phyloP scores from a whole-genome alignment of 371 early-diverging fungal genomes.

The Mucor lusitanicus region DNA sequence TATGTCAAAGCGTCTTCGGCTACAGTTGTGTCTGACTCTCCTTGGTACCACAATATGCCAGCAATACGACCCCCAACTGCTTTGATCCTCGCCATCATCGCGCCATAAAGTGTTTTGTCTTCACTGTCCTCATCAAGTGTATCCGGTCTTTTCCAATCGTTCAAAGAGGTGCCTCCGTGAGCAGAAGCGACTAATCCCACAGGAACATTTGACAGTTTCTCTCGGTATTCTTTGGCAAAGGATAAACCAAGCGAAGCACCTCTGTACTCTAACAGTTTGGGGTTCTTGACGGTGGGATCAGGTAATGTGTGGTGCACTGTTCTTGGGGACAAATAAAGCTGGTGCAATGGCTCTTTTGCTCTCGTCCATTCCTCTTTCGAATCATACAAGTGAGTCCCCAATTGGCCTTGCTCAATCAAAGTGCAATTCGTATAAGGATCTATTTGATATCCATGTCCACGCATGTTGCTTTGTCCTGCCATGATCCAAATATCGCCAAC shows the following conservation, averaged over 20 bases:
- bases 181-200: conserved; percentile 46
- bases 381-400: conserved; percentile 27
- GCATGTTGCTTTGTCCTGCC: conserved; percentile 55
- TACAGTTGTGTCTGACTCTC: conserved; percentile 38
- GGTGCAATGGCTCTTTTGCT: conserved; percentile 37
- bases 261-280: conserved; percentile 19
- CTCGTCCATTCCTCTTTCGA: conserved; percentile 38
- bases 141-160: conserved; percentile 29
- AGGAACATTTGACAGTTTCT: conserved; percentile 14
- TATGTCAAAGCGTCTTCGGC: conserved; percentile 5
- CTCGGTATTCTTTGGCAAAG: conserved; percentile 31
- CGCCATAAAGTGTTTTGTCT: conserved; percentile 35
- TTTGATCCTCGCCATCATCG: conserved; percentile 33
- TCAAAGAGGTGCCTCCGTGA: conserved; percentile 39
- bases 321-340: conserved; percentile 26
- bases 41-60: conserved; percentile 51
- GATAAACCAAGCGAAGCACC: conserved; percentile 36
- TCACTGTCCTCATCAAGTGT: conserved; percentile 2
- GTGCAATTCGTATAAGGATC: conserved; percentile 6
- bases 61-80: conserved; percentile 21
- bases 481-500: conserved; percentile 53
- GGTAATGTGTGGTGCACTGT: conserved; percentile 34
- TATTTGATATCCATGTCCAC: conserved; percentile 37
- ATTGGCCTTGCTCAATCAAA: background rate
- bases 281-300: conserved; percentile 41